Percentiles rank a stretch among this genome's conserved stretches.
Evolutionary conservation across 345 rosid species (phyloP).

Genomic region (Euphorbia lathyris): DNA sequence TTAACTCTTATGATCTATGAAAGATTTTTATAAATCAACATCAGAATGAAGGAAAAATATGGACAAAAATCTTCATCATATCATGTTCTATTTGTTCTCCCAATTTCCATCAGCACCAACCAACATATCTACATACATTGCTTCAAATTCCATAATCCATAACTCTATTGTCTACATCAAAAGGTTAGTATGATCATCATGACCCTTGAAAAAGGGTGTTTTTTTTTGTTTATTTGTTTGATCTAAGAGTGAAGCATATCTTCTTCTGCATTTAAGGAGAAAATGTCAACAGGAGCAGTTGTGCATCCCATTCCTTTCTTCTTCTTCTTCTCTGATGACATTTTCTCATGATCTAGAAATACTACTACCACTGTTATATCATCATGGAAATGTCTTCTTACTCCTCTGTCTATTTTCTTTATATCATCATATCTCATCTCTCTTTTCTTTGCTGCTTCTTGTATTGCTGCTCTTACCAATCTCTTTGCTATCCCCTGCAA

Average conservation of each 20-base stretch:
- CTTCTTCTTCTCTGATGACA: conserved; percentile 23
- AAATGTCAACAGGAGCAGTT: conserved; percentile 68
- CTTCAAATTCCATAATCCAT: background rate
- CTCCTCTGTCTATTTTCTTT: conserved; percentile 26
- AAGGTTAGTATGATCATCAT: conserved; percentile 4
- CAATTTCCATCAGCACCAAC: conserved; percentile 18
- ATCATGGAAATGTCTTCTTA: conserved; percentile 31
- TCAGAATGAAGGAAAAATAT: conserved; percentile 7
- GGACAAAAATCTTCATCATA: conserved; percentile 24
- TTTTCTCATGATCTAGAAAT: conserved; percentile 50
- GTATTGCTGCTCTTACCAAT: conserved; percentile 33
- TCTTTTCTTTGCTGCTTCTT: conserved; percentile 32
- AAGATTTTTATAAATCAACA: conserved; percentile 4
- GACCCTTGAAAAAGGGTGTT: background rate
- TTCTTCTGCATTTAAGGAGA: conserved; percentile 47
- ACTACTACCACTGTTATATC: conserved; percentile 33
- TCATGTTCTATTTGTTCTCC: background rate
- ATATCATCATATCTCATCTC: conserved; percentile 33
- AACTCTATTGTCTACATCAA: background rate
- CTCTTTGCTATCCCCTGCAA: conserved; percentile 36
- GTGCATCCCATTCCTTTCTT: conserved; percentile 42
- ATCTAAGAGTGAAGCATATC: conserved; percentile 25
- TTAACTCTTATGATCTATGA: background rate
- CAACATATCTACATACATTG: background rate
- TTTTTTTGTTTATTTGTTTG: conserved; percentile 8